phyloP scores from a whole-genome alignment of 1,284 basidiomycete genomes.

The Boletus mariae region DNA sequence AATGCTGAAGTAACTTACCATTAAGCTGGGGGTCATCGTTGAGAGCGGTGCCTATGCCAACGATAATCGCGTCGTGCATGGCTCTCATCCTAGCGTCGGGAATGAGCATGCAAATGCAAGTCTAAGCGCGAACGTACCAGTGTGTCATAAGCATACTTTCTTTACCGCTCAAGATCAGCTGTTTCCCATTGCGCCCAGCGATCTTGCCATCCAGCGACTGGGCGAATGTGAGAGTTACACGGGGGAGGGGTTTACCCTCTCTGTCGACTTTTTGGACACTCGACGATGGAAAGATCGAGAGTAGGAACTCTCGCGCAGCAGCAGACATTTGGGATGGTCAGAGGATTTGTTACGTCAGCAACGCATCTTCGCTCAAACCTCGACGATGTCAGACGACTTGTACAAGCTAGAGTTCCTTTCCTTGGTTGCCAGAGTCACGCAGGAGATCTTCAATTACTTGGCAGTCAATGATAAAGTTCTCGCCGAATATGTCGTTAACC shows the following conservation, averaged over 20 bases:
- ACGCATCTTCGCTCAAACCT: neutral
- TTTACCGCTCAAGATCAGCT: constrained; percentile 79
- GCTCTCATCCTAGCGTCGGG: constrained; percentile 64
- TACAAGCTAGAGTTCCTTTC: constrained; percentile 90
- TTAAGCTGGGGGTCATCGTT: constrained; percentile 95
- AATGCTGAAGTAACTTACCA: constrained; percentile 46
- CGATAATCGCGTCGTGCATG: constrained; percentile 89
- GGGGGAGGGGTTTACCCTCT: constrained; percentile 34
- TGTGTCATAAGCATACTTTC: constrained; percentile 97
- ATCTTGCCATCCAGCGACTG: constrained; percentile 95
- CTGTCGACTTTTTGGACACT: constrained; percentile 12
- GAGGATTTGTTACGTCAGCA: constrained; percentile 22
- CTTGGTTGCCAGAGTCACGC: constrained; percentile 83
- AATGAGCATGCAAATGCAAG: constrained; percentile 2
- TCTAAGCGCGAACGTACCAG: constrained; percentile 48
- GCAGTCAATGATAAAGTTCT: constrained; percentile 86
- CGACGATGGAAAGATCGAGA: constrained; percentile 25
- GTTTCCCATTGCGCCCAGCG: constrained; percentile 69
- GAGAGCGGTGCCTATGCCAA: constrained; percentile 87
- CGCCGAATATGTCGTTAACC: constrained; percentile 91
- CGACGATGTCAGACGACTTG: constrained; percentile 70
- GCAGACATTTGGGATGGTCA: neutral
- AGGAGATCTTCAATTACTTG: constrained; percentile 86
- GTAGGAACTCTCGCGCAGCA: constrained; percentile 23
- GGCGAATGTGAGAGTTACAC: constrained; percentile 89